These are phyloP conservation scores for Artemisia tridentata DNA, from an alignment of 129 eudicot species.

Conservation along the genomic window DNA sequence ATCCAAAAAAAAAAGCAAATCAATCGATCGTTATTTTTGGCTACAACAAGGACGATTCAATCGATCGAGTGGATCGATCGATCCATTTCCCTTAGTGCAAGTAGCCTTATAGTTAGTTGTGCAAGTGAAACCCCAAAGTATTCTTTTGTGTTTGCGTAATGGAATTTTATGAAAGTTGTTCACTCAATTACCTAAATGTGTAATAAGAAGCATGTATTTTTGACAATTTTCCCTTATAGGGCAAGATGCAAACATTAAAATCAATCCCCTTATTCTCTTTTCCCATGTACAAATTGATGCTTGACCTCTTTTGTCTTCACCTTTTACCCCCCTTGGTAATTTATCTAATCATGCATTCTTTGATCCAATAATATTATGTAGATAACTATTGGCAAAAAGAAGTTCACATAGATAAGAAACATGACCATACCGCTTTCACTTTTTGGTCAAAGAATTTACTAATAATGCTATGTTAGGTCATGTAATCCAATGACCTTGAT, in stretches of 20 bases:
- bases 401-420: not conserved
- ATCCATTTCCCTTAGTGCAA: no score
- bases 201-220: not conserved
- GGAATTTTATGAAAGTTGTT: slow-evolving; percentile 9
- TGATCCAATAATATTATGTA: slow-evolving; percentile 10
- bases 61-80: no score
- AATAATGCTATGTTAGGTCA: not conserved
- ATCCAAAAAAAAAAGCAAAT: no score
- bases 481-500: not conserved
- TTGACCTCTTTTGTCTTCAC: slow-evolving; percentile 23
- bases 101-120: no score
- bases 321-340: slow-evolving; percentile 16
- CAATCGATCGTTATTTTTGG: no score
- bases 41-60: no score
- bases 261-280: slow-evolving; percentile 13
- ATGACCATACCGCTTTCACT: slow-evolving; percentile 1
- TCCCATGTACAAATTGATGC: slow-evolving; percentile 20
- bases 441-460: not conserved
- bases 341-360: slow-evolving; percentile 16
- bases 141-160: not conserved
- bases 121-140: no score
- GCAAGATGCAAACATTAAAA: slow-evolving; percentile 27
- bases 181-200: slow-evolving; percentile 21
- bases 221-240: slow-evolving; percentile 14
- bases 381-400: slow-evolving; percentile 2